phyloP scores from a whole-genome alignment of 1,139 yeast genomes.

The Taphrina communis region DNA sequence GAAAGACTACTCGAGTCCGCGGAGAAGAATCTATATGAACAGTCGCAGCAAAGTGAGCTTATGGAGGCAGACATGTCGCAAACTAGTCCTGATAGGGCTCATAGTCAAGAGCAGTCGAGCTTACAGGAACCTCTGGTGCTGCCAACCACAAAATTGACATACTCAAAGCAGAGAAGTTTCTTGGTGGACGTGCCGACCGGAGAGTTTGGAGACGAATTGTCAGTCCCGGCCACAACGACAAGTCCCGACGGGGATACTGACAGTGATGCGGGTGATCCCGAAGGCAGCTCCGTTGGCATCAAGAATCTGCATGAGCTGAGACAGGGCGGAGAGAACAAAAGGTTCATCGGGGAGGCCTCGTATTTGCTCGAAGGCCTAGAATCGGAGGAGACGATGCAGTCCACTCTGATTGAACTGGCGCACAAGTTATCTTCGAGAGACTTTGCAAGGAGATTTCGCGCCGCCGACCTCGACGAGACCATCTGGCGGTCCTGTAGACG shows the following conservation, averaged over 20 bases:
- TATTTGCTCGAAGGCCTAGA: constrained; percentile 54
- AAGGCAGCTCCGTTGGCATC: constrained; percentile 21
- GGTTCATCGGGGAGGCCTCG: constrained; percentile 52
- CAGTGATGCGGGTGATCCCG: neutral
- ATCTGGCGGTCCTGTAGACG: constrained; percentile 7
- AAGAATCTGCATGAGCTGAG: constrained; percentile 51
- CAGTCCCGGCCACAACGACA: neutral
- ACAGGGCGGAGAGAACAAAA: constrained; percentile 53
- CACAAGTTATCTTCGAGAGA: constrained; percentile 20
- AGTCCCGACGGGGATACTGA: constrained; percentile 18
- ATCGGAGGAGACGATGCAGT: constrained; percentile 12
- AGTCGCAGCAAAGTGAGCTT: constrained; percentile 7
- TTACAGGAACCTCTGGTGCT: neutral
- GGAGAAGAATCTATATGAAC: constrained; percentile 19
- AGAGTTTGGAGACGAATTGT: neutral
- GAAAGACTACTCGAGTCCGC: constrained; percentile 25
- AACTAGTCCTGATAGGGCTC: neutral
- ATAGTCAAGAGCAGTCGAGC: neutral
- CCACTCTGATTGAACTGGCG: constrained; percentile 27
- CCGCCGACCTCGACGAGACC: constrained; percentile 21
- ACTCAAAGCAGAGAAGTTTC: constrained; percentile 41
- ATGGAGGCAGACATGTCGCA: neutral
- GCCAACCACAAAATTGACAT: constrained; percentile 21
- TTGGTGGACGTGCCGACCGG: constrained; percentile 22
- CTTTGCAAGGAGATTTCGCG: constrained; percentile 25